Base-by-base conservation (phyloP, 1,284 basidiomycete species). In the Leucoagaricus sp. region DNA sequence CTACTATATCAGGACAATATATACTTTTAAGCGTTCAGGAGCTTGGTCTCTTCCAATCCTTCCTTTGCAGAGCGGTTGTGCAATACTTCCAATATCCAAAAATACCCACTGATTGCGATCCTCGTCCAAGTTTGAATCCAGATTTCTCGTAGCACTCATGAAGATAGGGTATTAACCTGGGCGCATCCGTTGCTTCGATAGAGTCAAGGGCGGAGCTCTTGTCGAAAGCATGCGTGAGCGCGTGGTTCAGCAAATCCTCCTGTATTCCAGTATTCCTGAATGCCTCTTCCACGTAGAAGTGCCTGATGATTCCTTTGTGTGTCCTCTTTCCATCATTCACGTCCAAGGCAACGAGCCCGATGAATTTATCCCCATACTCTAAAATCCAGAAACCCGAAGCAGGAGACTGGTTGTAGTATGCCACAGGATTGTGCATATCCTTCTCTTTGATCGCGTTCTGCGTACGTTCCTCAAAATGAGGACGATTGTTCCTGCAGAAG, bases 321-420 rank as follows among this genome's bases (percentile, higher is more conserved):
- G 52, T 70, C 61, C 36, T 69, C 64, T 58, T 72, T 59, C 47
- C 47, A 40, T 44, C 59, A 53, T 56, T 8, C 4, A 85, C 85
- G 68, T 93, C 91, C 17, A 92, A 61, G 7, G 85, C 87, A 57
- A 92, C 76, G 48, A 90, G 73, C 0, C 90, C 91, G 15, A 91
- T 75, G 56, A 89, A 80, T 8, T 75, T 78, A 28, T 75, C 71
- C 15, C 77, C 80, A 57, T 80, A 84, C 64, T 90, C 82, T 38
- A 92, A 78, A 25, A 93, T 76, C 76, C 86, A 90, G 63, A 90
- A 76, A 1, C 82, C 84, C 2, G 86, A 89, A 0, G 80, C 75
- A 1, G 83, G 76, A 2, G 82, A 80, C 29, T 78, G 75, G 25
- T 77, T 67, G 69, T 94, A 94, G 71, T 89, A 85, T 6, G 66